Base-by-base conservation (phyloP, 805 yeast species). In the Tetrapisispora taiwanensis region DNA sequence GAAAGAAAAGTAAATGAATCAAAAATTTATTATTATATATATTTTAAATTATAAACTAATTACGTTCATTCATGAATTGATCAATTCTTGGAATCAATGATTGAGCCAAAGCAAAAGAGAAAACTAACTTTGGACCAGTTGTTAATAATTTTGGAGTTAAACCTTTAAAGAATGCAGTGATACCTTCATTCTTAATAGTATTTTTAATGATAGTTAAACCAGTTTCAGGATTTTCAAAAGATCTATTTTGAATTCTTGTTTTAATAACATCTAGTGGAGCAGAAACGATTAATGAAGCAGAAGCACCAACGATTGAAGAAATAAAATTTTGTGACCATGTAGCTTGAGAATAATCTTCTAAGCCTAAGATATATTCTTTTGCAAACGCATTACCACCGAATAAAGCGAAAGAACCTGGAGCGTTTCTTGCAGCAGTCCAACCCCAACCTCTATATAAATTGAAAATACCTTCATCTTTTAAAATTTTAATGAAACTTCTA, bases 371-470 rank as follows among this genome's bases (percentile, higher is more conserved):
- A 70, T 86, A 92, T 70, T 92, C 99, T 71, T 92, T 92, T 49
- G 98, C 97, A 63, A 92, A 92, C 14, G 99, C 95, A 62, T 90
- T 88, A 69, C 97, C 99, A 55, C 99, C 99, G 55, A 92, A 92
- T 46, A 92, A 73, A 15, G 97, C 95, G 62, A 92, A 92, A 2
- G 96, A 87, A 48, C 99, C 99, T 32, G 99, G 99, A 2, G 97
- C 97, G 65, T 92, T 92, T 77, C 99, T 83, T 36, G 99, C 99
- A 55, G 95, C 95, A 48, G 99, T 92, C 99, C 99, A 92, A 47
- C 97, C 97, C 95, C 97, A 89, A 53, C 99, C 99, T 64, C 96
- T 76, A 72, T 92, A 92, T 55, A 92, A 73, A 20, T 92, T 87
- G 47, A 87, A 74, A 10, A 60, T 41, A 17, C 98, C 97, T 70